Base-by-base conservation (phyloP, 2,329 filamentous ascomycete genomes). In the Sporothrix pallida region DNA sequence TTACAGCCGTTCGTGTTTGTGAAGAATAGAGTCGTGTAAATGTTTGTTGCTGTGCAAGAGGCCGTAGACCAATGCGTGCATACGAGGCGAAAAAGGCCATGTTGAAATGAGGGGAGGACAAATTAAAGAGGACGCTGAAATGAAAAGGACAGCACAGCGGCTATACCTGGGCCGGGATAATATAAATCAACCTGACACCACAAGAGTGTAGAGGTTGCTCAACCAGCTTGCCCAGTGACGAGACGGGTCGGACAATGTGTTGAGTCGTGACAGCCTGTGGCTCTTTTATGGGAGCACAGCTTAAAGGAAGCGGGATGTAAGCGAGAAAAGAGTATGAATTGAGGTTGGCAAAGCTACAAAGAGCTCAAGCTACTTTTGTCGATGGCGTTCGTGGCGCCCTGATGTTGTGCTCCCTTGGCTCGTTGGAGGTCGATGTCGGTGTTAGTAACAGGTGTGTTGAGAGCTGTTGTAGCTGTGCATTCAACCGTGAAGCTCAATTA, bases 61-160 rank as follows among this genome's bases (percentile, higher is more conserved):
- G 69, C 15, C 69, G 69, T 12, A 71, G 69, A 42, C 69, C 69
- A 15, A 71, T 46, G 37, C 69, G 69, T 23, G 54, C 42, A 23
- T n/a, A 23, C 12, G 69, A 60, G 12, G 54, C 52, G 20, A 60
- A 12, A 31, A 71, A 71, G 7, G 54, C 42, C 69, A 71, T 71
- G 17, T 54, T 31, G 37, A 60, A 13, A 54, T 23, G 65, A 37
- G 20, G 54, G 52, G 20, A 46, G 52, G 20, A 46, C 1, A 26
- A 31, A 56, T 23, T 2, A 56, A 56, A 44, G n/a, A 54, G 17
- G 9, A 15, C 12, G 31, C n/a, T 26, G 1, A 23, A 13, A 7
- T 42, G 31, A 70, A 70, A 20, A 58, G 50, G 54, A 46, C 63
- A 62, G 63, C 63, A 70, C 50, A 23, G 50, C 46, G 48, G 46